Evolutionary conservation across 1,139 yeast genomes (phyloP).

Genomic region (Kurtzmaniella quercitrusa): DNA sequence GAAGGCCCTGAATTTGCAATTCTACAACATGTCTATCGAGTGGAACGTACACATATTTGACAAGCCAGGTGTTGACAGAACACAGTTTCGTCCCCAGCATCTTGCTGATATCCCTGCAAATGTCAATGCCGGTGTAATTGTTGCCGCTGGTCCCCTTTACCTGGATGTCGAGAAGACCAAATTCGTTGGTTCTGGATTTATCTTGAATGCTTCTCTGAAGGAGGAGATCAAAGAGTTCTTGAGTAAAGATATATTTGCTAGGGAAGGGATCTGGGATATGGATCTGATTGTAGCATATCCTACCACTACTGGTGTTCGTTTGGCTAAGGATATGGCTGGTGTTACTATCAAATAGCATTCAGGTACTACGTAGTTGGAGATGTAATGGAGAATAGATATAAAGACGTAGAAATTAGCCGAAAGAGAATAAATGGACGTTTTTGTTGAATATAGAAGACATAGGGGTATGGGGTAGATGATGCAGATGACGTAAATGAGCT

Average conservation of each 20-base stretch:
- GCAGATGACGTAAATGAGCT: not conserved
- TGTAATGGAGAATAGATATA: not conserved
- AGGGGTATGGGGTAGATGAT: no score
- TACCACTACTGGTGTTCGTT: slow-evolving; percentile 38
- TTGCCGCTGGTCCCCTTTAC: slow-evolving; percentile 64
- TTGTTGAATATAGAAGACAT: not conserved
- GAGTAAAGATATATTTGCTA: slow-evolving; percentile 59
- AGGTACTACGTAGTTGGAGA: not conserved
- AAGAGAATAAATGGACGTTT: not conserved
- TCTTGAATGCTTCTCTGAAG: slow-evolving; percentile 56
- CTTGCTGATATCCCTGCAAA: slow-evolving; percentile 48
- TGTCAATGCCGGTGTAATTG: slow-evolving; percentile 52
- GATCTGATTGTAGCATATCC: slow-evolving; percentile 61
- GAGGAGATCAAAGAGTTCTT: slow-evolving; percentile 63
- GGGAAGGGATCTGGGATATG: slow-evolving; percentile 73
- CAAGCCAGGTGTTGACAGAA: slow-evolving; percentile 59
- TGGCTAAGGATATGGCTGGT: slow-evolving; percentile 20
- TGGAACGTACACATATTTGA: slow-evolving; percentile 73
- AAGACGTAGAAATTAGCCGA: not conserved
- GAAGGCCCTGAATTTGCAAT: no score
- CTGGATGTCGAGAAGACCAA: slow-evolving; percentile 45
- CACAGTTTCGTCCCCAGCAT: slow-evolving; percentile 54
- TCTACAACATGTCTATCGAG: slow-evolving; percentile 27
- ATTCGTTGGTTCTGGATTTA: slow-evolving; percentile 70
- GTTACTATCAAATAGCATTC: slow-evolving; percentile 1